These are phyloP conservation scores for Colletotrichum siamense DNA, from an alignment of 2,329 filamentous ascomycete species.

Conservation along the genomic window DNA sequence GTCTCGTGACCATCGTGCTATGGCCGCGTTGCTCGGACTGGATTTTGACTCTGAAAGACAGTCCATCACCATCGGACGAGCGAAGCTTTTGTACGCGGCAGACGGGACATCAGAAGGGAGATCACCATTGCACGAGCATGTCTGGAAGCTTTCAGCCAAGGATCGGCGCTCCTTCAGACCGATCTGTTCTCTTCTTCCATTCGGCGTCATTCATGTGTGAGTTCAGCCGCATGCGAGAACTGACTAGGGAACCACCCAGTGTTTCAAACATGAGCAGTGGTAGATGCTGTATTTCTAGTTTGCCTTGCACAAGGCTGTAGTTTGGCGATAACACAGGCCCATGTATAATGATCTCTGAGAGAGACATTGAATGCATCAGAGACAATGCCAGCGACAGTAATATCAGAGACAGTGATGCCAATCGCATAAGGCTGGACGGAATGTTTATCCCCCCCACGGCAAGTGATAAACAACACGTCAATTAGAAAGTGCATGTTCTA, in stretches of 20 bases:
- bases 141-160: background rate
- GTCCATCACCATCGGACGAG: slow-evolving; percentile 3
- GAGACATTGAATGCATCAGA: background rate
- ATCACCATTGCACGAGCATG: background rate
- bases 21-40: background rate
- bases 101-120: background rate
- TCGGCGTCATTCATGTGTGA: background rate
- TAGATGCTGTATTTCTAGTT: background rate
- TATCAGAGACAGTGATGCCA: background rate
- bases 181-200: background rate
- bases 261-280: background rate
- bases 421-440: slow-evolving; percentile 2
- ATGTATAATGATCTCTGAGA: background rate
- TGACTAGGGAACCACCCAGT: background rate
- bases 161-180: background rate
- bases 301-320: background rate
- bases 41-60: background rate
- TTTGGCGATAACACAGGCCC: background rate
- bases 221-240: background rate
- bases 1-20: background rate
- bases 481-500: background rate
- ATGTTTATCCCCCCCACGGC: background rate
- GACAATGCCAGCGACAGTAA: background rate
- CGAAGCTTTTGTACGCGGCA: background rate
- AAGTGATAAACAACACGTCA: background rate